A percentile compares a stretch with the other conserved stretches of the same genome.
phyloP scores from a whole-genome alignment of 2,329 filamentous ascomycete genomes.

The Cryphonectria japonica region DNA sequence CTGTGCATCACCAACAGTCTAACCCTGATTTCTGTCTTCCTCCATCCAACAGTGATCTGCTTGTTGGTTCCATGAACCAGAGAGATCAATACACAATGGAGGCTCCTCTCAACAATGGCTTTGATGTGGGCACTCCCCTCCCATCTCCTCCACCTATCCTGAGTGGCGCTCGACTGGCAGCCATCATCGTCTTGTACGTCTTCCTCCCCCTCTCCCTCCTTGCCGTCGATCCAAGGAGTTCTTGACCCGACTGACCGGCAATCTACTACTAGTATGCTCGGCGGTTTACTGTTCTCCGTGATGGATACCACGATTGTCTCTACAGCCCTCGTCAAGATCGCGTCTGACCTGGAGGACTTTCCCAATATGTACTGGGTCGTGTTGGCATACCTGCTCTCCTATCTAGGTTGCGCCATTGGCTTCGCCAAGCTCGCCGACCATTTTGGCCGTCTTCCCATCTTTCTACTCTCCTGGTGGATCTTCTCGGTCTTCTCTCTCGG shows the following conservation, averaged over 20 bases:
- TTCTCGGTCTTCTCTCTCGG: slow-evolving; percentile 61
- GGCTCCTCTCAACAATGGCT: slow-evolving; percentile 16
- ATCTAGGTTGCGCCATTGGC: slow-evolving; percentile 61
- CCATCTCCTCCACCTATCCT: slow-evolving; percentile 16
- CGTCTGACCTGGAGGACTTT: slow-evolving; percentile 55
- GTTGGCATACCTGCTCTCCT: slow-evolving; percentile 59
- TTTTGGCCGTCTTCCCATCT: slow-evolving; percentile 56
- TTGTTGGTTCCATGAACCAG: slow-evolving; percentile 18
- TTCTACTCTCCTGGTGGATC: slow-evolving; percentile 56
- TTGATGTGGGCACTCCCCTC: neutral
- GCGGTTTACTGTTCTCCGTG: slow-evolving; percentile 60
- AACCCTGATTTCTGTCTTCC: slow-evolving; percentile 13
- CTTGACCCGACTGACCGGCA: slow-evolving; percentile 8
- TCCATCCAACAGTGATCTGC: slow-evolving; percentile 22
- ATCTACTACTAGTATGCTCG: slow-evolving; percentile 46
- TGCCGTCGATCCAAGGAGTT: neutral
- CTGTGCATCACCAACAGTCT: neutral
- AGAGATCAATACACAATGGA: slow-evolving; percentile 22
- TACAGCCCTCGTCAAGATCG: slow-evolving; percentile 61
- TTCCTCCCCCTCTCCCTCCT: neutral
- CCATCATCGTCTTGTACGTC: slow-evolving; percentile 26
- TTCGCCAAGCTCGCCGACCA: slow-evolving; percentile 64
- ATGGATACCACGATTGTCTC: slow-evolving; percentile 63
- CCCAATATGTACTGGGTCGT: slow-evolving; percentile 59
- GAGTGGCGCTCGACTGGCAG: slow-evolving; percentile 16